These are phyloP conservation scores for Phytophthora colocasiae DNA, from an alignment of 352 stramenopile species.

Conservation along the genomic window DNA sequence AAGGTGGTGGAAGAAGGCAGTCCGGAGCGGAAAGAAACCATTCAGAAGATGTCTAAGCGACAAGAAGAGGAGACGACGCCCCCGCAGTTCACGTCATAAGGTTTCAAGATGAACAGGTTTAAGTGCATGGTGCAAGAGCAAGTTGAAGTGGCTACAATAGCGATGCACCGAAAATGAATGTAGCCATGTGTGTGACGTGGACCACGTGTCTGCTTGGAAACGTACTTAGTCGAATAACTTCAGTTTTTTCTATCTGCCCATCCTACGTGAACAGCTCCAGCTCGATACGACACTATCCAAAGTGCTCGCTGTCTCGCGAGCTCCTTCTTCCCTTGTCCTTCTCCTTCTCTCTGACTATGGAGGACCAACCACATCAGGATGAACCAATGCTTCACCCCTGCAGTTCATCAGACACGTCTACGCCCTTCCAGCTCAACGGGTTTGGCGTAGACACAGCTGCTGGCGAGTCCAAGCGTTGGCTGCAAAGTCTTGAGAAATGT, in stretches of 20 bases:
- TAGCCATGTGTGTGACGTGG: slow-evolving; percentile 6
- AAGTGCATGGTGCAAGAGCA: not conserved
- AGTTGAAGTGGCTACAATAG: slow-evolving; percentile 13
- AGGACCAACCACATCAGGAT: slow-evolving; percentile 25
- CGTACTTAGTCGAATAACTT: slow-evolving; percentile 19
- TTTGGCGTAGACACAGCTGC: slow-evolving; percentile 44
- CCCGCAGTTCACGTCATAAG: slow-evolving; percentile 39
- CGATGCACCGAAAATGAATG: not conserved
- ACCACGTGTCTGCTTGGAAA: slow-evolving; percentile 17
- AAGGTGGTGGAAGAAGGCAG: slow-evolving; percentile 29
- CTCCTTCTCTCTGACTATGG: slow-evolving; percentile 13
- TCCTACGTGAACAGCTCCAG: not conserved
- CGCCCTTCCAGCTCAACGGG: slow-evolving; percentile 41
- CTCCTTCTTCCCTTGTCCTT: too few relatives aligned
- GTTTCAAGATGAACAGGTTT: not conserved
- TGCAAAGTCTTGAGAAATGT: slow-evolving; percentile 67
- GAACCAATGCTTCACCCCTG: slow-evolving; percentile 32
- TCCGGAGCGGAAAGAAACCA: slow-evolving; percentile 55
- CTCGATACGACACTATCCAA: too few relatives aligned
- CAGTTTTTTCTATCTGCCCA: slow-evolving; percentile 21
- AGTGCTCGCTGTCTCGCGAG: too few relatives aligned
- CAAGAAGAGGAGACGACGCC: slow-evolving; percentile 80
- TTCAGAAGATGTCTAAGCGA: slow-evolving; percentile 60
- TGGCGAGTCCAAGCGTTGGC: slow-evolving; percentile 76
- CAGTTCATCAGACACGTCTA: not conserved